Evolutionary conservation across 2,329 filamentous ascomycete genomes (phyloP).

Genomic region (Xylariomycetidae sp.): DNA sequence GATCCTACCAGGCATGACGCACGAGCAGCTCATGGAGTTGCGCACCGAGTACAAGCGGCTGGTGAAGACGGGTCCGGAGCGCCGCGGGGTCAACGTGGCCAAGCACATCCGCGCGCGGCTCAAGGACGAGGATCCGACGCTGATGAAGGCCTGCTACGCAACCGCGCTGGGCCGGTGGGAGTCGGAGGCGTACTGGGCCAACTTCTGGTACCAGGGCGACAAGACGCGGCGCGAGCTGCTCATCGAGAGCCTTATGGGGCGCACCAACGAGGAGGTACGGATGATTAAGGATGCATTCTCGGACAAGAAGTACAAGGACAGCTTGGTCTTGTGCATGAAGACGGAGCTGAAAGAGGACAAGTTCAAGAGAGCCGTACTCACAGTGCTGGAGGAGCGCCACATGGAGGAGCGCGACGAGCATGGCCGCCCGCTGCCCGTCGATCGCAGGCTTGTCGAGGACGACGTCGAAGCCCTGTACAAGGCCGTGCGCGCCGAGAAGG

Average conservation of each 20-base stretch:
- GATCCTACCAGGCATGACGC: constrained; percentile 77
- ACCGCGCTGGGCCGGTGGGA: constrained; percentile 88
- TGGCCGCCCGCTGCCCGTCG: constrained; percentile 53
- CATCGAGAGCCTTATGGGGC: constrained; percentile 89
- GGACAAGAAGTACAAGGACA: constrained; percentile 87
- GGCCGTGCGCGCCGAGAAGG: constrained; percentile 67
- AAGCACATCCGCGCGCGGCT: constrained; percentile 77
- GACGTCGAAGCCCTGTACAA: constrained; percentile 70
- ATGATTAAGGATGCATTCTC: constrained; percentile 83
- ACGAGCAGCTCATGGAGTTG: constrained; percentile 83
- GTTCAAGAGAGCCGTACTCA: constrained; percentile 82
- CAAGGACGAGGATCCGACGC: constrained; percentile 67
- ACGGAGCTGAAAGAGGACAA: constrained; percentile 93
- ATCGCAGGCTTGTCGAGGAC: constrained; percentile 57
- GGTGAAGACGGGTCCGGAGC: constrained; percentile 70
- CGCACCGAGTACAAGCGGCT: constrained; percentile 87
- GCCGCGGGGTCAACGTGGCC: constrained; percentile 76
- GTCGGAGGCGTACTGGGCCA: constrained; percentile 94
- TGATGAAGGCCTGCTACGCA: constrained; percentile 89
- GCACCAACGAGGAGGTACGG: constrained; percentile 80
- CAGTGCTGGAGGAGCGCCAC: constrained; percentile 74
- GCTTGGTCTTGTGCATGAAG: constrained; percentile 78
- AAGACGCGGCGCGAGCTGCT: constrained; percentile 80
- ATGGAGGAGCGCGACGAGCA: constrained; percentile 75
- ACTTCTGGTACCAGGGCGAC: constrained; percentile 93